Base-by-base conservation (phyloP, 352 stramenopile genomes). In the Pythium pyrilobum region DNA sequence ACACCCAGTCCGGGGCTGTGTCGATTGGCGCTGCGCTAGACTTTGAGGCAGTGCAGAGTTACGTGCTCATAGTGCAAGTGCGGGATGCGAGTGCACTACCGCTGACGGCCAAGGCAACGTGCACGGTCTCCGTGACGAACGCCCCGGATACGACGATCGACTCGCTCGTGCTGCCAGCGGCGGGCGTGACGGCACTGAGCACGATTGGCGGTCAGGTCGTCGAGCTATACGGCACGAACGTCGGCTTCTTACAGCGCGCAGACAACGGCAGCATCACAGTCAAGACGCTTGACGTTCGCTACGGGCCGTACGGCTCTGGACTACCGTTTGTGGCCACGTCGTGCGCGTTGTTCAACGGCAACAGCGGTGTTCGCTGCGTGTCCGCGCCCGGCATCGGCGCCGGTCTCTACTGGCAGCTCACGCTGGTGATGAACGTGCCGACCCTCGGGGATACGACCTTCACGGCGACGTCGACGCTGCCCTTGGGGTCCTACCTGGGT, bases 201-300 rank as follows among this genome's bases (percentile, higher is more conserved):
- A 81, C 76, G 2, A 53, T 56, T 0, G 73, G 76, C 38, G 69
- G 69, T 0, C 58, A 83, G 31, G 40, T 33, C 0, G 52, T 87
- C 24, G 28, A 72, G 23, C 37, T 84, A 16, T 66, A 59, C 3
- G 76, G 72, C 4, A 63, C 64, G 31, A 82, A 87, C 41, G 72
- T 87, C 9, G 76, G 76, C 9, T 87, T 87, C 41, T 74, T 77
- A 32, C 72, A 84, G 48, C 71, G 72, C 9, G 38, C 47, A 1
- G 71, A 74, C 23, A 56, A 36, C 13, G 66, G 64, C 2, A 45
- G 23, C 0, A 59, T 82, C 25, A 28, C 42, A 1, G 69, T 82
- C 40, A 69, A 69, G 33, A 51, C 64, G 20, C 66, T 87, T 0
- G 52, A 55, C 11, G 66, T 87, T 2, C 57, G 61, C 3, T 87